Conservation (phyloP, 306 rosid genomes). For the Acacia confusa region DNA sequence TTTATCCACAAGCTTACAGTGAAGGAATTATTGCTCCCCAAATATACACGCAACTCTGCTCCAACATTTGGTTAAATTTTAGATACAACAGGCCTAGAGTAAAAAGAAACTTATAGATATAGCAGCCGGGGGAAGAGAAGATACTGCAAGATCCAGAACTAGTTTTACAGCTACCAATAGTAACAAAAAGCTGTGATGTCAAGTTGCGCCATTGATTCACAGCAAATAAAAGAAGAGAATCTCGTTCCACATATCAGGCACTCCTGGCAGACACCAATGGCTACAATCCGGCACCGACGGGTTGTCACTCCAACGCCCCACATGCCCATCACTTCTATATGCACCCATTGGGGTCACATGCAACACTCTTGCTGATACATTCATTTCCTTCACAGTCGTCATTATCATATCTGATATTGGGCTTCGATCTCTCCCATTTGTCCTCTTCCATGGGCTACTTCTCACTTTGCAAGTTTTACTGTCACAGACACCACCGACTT, state of each 20-base stretch:
- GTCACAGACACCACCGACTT: conserved; percentile 37
- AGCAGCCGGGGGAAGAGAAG: not conserved
- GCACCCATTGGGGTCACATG: conserved; percentile 80
- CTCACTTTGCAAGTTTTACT: conserved; percentile 74
- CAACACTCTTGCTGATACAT: conserved; percentile 46
- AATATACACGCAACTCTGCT: too few relatives aligned
- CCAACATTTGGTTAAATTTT: not conserved
- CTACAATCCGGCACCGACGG: conserved; percentile 89
- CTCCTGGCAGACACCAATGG: conserved; percentile 99
- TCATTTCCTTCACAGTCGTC: conserved; percentile 58
- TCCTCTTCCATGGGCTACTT: conserved; percentile 57
- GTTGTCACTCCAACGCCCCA: conserved; percentile 74
- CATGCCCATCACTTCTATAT: conserved; percentile 82
- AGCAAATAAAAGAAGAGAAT: conserved; percentile 66
- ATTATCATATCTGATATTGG: conserved; percentile 61
- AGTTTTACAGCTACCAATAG: not conserved
- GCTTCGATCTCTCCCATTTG: conserved; percentile 55
- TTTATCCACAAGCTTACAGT: not conserved
- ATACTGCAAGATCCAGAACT: not conserved
- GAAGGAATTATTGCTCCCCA: not conserved
- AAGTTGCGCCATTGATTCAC: conserved; percentile 26
- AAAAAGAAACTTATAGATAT: too few relatives aligned
- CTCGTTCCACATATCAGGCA: conserved; percentile 98
- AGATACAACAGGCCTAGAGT: not conserved
- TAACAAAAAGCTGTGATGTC: conserved; percentile 23